Base-by-base conservation (phyloP, 805 yeast genomes). In the Saccharomycopsis synnaedendra region DNA sequence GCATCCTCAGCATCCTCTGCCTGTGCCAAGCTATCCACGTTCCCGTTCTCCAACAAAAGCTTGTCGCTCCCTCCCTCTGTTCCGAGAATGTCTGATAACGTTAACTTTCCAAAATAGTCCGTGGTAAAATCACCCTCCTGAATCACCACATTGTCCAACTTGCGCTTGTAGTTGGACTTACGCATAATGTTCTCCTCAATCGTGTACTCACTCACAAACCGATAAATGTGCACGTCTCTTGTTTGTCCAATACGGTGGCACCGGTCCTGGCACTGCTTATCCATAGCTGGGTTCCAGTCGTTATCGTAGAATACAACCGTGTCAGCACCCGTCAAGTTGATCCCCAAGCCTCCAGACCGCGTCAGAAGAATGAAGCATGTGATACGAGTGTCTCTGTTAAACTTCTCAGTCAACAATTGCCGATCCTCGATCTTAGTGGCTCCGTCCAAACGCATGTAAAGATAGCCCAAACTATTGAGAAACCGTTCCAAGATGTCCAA, bases 241-340 rank as follows among this genome's bases (percentile, higher is more conserved):
- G 95, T 87, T 64, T 93, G 99, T 5, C 99, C 99, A 62, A 93
- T 93, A 70, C 99, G 82, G 63, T 93, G 99, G 66, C 97, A 93
- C 64, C 99, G 80, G 66, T 93, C 99, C 65, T 93, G 98, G 67
- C 98, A 93, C 65, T 93, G 99, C 60, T 88, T 87, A 63, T 93
- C 99, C 97, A 93, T 93, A 1, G 97, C 95, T 2, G 99, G 99
- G 61, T 93, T 93, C 98, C 98, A 90, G 65, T 90, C 98, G 3
- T 96, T 87, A 64, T 93, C 99, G 63, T 94, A 93, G 66, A 93
- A 94, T 5, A 93, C 87, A 41, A 93, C 99, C 0, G 98, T 93
- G 60, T 93, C 99, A 0, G 99, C 99, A 60, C 97, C 99, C 0
- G 98, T 93, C 55, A 93, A 68, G 60, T 93, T 93, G 62, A 93